phyloP scores from a whole-genome alignment of 2,329 filamentous ascomycete species.

The Pseudogymnoascus sp. region DNA sequence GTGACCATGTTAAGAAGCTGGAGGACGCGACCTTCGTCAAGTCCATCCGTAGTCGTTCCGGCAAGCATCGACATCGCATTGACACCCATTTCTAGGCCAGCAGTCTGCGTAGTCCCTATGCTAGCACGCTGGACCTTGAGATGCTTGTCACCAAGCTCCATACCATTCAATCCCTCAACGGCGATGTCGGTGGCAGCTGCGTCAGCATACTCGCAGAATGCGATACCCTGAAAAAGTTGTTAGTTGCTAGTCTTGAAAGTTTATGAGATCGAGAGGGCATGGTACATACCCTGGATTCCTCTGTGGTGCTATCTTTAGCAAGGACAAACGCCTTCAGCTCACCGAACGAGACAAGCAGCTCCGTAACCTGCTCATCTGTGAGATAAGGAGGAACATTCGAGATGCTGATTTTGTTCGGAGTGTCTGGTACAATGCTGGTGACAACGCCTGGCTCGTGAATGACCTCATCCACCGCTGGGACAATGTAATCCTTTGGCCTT shows the following conservation, averaged over 20 bases:
- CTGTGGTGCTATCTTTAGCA: constrained; percentile 77
- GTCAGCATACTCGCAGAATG: constrained; percentile 91
- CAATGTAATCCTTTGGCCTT: constrained; percentile 94
- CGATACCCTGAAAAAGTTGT: constrained; percentile 64
- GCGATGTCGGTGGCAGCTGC: constrained; percentile 70
- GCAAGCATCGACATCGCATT: constrained; percentile 98
- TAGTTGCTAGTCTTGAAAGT: constrained; percentile 20
- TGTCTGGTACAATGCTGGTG: constrained; percentile 77
- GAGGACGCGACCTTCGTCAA: constrained; percentile 75
- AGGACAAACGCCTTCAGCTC: constrained; percentile 87
- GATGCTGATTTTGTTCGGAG: constrained; percentile 89
- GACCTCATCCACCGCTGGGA: constrained; percentile 69
- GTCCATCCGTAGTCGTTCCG: constrained; percentile 70
- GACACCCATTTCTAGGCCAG: constrained; percentile 88
- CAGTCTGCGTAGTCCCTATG: constrained; percentile 86
- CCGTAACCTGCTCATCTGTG: constrained; percentile 82
- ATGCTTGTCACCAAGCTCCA: constrained; percentile 82
- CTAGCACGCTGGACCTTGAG: constrained; percentile 84
- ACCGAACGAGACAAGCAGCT: constrained; percentile 84
- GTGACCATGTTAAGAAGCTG: constrained; percentile 99
- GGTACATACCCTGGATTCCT: constrained; percentile 71
- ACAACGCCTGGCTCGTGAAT: constrained; percentile 69
- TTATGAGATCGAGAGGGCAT: constrained; percentile 2
- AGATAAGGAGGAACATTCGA: constrained; percentile 83
- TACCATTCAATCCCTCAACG: constrained; percentile 82